Evolutionary conservation across 192 early-diverging fungal genomes (phyloP).

Genomic region (Dissophora ornata): DNA sequence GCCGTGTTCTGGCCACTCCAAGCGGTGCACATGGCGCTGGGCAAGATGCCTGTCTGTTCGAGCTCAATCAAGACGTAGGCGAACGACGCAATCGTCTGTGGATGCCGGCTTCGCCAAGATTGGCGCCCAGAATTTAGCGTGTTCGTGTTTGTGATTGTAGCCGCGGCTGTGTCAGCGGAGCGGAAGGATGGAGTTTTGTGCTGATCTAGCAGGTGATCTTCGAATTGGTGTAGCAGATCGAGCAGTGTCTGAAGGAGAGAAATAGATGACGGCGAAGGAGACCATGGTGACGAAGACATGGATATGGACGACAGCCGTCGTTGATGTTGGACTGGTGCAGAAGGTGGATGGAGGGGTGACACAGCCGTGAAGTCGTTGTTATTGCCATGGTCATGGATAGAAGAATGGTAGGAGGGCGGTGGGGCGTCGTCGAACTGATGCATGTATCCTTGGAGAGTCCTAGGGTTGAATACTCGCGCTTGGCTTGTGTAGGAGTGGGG

Average conservation of each 20-base stretch:
- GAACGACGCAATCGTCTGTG: constrained; percentile 28
- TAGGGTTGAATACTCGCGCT: constrained; percentile 5
- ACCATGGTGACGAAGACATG: neutral
- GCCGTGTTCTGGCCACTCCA: constrained; percentile 6
- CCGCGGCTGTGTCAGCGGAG: no score
- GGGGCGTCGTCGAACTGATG: constrained; percentile 37
- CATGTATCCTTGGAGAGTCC: constrained; percentile 27
- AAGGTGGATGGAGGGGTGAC: no score
- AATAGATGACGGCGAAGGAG: neutral
- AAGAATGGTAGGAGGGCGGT: constrained; percentile 42
- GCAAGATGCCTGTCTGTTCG: constrained; percentile 28
- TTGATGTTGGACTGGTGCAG: no score
- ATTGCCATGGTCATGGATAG: neutral
- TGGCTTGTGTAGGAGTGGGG: no score
- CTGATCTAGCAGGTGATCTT: constrained; percentile 9
- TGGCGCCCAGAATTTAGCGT: neutral
- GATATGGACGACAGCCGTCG: no score
- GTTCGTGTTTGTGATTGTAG: neutral
- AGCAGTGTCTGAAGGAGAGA: constrained; percentile 3
- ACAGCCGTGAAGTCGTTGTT: no score
- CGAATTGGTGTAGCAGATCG: constrained; percentile 22
- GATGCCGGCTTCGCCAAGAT: constrained; percentile 20
- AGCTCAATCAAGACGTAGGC: constrained; percentile 42
- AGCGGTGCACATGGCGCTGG: constrained; percentile 11
- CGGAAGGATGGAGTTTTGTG: constrained; percentile 13